Base-by-base conservation (phyloP, 2,329 filamentous ascomycete species). In the Claviceps cyperi region DNA sequence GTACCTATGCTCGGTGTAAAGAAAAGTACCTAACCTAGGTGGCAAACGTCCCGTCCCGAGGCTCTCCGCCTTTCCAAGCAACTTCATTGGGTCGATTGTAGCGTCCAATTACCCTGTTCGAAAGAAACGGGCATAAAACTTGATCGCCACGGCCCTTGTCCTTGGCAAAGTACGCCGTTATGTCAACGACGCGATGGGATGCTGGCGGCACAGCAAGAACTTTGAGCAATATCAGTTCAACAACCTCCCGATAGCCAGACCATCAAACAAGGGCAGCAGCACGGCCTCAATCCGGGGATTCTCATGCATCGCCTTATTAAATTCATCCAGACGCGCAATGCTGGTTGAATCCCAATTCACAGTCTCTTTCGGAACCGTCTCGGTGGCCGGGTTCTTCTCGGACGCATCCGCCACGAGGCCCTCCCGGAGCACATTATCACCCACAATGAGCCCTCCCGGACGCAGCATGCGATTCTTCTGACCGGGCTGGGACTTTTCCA, bases 381-480 rank as follows among this genome's bases (percentile, higher is more conserved):
- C 52, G 51, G 4, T 53, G 49, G 22, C 51, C 3, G 41, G 41
- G 9, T 44, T 44, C 14, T 21, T 17, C 14, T 44, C 41, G 1
- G 41, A 44, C 22, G 14, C 5, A 48, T 68, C 66, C 4, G 70
- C 74, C 3, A 78, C 70, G 13, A 75, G 62, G 6, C 69, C 75
- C 6, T 64, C 61, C 2, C 70, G 70, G 24, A 80, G 65, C 41
- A 74, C 67, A 51, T 79, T 79, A 58, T 79, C 76, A 1, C 72
- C 74, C 14, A 78, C 62, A 52, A 79, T 72, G 50, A 78, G 61
- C 0, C 73, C 75, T 7, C 70, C 73, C 8, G 66, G 59, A 1
- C 69, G 66, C 39, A 79, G 65, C 24, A 79, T 65, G 6, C 73
- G 67, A 14, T 54, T 56, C 2, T 58, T 17, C 5, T 55, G 53